Evolutionary conservation across 2,329 filamentous ascomycete genomes (phyloP), one percentile per base, ranked within the genome.

Genomic region (Colletotrichum lentis): DNA sequence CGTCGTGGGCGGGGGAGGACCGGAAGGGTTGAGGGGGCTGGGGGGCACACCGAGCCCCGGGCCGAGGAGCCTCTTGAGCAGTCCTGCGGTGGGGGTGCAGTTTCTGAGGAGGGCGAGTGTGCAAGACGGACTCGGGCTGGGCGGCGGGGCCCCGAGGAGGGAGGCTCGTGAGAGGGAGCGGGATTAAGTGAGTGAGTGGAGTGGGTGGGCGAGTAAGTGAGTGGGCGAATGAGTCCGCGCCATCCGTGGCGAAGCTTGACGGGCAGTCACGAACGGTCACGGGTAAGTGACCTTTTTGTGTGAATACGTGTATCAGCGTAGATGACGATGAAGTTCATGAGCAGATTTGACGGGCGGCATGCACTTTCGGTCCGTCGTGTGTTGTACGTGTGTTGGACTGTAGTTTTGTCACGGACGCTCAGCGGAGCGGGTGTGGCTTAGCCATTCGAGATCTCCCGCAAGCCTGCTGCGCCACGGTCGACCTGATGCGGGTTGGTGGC

Each of bases 41-140:
- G 63, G 61, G 71, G 69, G 70, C 50, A 70, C 67, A 18, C 52
- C 62, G 62, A 70, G 66, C 50, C 69, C 70, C 3, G 71, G 66
- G 53, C 71, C 72, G 39, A 71, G 73, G 73, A 74, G 78, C 0
- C 75, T 80, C 52, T 76, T 82, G 41, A 79, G 78, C 14, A 85
- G 82, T 61, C 82, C 83, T 7, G 82, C 83, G 76, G 73, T 76
- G 43, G 77, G 77, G 2, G 74, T 76, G 55, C 77, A 80, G 58
- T 79, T 85, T 65, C 67, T 86, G 67, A 78, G 84, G 62, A 78
- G 84, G 64, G 79, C 80, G 12, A 86, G 84, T 71, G 82, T 85
- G 64, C 84, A 86, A 76, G 76, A 69, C n/a, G 66, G 66, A 11
- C 47, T 69, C 5, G 66, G 66, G 27, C 18, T 67, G 1, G 63